phyloP scores from a whole-genome alignment of 768 basidiomycete species.

The Tylopilus subfusipes region DNA sequence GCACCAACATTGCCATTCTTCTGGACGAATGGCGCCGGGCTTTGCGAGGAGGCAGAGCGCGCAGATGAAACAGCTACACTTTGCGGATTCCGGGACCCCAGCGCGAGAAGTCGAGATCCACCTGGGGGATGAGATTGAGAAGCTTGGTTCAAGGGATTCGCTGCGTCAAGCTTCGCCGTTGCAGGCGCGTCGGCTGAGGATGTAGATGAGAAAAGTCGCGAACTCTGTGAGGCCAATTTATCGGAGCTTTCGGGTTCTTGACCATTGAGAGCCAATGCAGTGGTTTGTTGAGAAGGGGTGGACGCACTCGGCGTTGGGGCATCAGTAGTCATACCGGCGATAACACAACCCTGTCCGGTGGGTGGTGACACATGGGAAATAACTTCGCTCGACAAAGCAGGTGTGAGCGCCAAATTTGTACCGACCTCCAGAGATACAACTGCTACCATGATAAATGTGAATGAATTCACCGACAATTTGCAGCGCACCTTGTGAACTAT shows the following conservation, averaged over 20 bases:
- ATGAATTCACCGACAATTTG: not conserved
- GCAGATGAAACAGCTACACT: slow-evolving; percentile 13
- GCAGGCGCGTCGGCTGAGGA: slow-evolving; percentile 20
- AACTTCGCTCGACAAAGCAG: slow-evolving; percentile 4
- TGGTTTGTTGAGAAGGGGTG: slow-evolving; percentile 11
- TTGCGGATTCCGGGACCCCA: slow-evolving; percentile 30
- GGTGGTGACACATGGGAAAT: slow-evolving; percentile 15
- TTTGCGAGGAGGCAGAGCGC: slow-evolving; percentile 23
- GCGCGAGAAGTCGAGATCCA: slow-evolving; percentile 43
- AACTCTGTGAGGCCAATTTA: slow-evolving; percentile 25
- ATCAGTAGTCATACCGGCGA: slow-evolving; percentile 1
- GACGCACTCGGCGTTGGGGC: slow-evolving; percentile 8
- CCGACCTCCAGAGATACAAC: slow-evolving; percentile 8
- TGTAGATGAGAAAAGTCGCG: slow-evolving; percentile 38
- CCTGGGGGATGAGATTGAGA: slow-evolving; percentile 38
- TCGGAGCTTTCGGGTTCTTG: slow-evolving; percentile 22
- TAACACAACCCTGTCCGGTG: slow-evolving; percentile 8
- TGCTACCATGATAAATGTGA: slow-evolving; percentile 14
- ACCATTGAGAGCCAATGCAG: not conserved
- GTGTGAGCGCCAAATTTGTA: slow-evolving; percentile 2
- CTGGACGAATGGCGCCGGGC: slow-evolving; percentile 20
- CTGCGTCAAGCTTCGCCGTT: slow-evolving; percentile 34
- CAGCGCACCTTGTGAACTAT: slow-evolving; percentile 20
- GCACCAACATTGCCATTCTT: slow-evolving; percentile 19
- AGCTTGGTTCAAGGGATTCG: slow-evolving; percentile 34